phyloP scores from a whole-genome alignment of 108 stramenopile species.

The Poteriospumella lacustris region DNA sequence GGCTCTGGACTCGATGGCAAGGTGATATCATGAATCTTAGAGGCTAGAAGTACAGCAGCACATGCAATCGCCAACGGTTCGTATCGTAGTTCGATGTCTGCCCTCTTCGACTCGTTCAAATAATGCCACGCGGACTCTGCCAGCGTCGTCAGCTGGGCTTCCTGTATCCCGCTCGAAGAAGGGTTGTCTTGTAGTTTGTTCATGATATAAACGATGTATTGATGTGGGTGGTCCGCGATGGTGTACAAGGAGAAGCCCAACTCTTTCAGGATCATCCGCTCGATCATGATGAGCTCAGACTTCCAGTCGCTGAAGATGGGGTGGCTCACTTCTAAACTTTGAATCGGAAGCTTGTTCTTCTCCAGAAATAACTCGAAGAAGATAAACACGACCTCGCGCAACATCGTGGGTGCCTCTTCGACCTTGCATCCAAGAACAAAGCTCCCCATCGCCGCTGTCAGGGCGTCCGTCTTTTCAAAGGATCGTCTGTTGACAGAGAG shows the following conservation, averaged over 20 bases:
- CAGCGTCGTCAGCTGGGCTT: no score
- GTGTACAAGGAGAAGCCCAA: slow-evolving; percentile 50
- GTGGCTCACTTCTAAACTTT: slow-evolving; percentile 14
- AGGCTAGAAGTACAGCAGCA: no score
- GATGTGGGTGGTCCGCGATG: slow-evolving; percentile 51
- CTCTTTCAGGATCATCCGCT: slow-evolving; percentile 49
- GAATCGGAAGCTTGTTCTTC: background rate
- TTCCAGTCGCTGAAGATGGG: background rate
- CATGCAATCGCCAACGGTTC: no score
- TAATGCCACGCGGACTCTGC: no score
- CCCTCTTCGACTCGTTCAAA: no score
- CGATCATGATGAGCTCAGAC: slow-evolving; percentile 35
- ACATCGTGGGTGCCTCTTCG: slow-evolving; percentile 42
- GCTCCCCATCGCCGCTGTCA: slow-evolving; percentile 50
- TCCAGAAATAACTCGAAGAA: slow-evolving; percentile 29
- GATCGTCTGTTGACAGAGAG: slow-evolving; percentile 22
- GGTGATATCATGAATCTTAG: no score
- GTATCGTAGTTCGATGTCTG: no score
- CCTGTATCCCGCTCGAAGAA: no score
- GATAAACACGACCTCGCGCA: slow-evolving; percentile 40
- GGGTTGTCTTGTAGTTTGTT: no score
- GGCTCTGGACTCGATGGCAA: no score
- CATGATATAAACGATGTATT: slow-evolving; percentile 51
- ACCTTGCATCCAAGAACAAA: slow-evolving; percentile 44
- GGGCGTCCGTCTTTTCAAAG: slow-evolving; percentile 38